A percentile compares a stretch with the other conserved stretches of the same genome.
phyloP scores from a whole-genome alignment of 306 rosid species.

The Quercus gilva region DNA sequence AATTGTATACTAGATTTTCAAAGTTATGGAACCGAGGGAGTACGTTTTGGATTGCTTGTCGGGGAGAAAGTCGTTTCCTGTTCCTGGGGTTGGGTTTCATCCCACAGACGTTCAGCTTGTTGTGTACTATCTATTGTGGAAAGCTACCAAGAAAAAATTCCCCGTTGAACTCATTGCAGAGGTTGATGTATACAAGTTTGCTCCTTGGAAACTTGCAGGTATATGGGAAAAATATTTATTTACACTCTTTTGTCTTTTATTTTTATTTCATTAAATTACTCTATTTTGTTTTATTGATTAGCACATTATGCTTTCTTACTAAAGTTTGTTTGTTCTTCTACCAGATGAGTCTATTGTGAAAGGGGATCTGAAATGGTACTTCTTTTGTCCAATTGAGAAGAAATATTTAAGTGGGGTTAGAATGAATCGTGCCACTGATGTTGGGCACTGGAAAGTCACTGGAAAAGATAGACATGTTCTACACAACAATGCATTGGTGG shows the following conservation, averaged over 20 bases:
- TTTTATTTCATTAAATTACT: too few relatives aligned
- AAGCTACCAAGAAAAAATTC: constrained; percentile 37
- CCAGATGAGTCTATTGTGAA: constrained; percentile 48
- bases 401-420: constrained; percentile 61
- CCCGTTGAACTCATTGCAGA: constrained; percentile 40
- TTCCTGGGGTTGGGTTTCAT: constrained; percentile 75
- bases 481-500: constrained; percentile 37
- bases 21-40: not conserved
- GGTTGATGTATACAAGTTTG: constrained; percentile 57
- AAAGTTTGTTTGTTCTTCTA: not conserved
- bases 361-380: constrained; percentile 72
- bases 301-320: not conserved
- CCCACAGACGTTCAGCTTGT: constrained; percentile 68
- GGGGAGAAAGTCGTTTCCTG: constrained; percentile 8
- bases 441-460: constrained; percentile 73
- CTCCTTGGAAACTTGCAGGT: constrained; percentile 92
- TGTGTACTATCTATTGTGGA: constrained; percentile 52
- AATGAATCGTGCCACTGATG: constrained; percentile 53
- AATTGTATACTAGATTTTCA: not conserved
- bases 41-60: constrained; percentile 10
- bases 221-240: not conserved
- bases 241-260: not conserved
- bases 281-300: not conserved
- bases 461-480: constrained; percentile 54
- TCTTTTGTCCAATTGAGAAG: constrained; percentile 56